phyloP scores from a whole-genome alignment of 805 yeast species.

The Maudiozyma barnettii region DNA sequence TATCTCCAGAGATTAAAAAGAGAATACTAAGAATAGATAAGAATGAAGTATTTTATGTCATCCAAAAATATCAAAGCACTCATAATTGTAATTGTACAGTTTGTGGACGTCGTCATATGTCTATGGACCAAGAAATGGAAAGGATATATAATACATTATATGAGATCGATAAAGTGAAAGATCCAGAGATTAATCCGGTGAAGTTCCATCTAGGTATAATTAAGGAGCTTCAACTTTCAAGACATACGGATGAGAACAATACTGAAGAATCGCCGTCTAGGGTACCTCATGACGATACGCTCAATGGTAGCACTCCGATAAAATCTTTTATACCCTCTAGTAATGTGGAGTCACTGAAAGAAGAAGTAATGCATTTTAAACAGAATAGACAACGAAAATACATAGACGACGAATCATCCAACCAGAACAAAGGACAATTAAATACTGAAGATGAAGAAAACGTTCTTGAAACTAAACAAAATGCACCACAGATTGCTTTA shows the following conservation, averaged over 20 bases:
- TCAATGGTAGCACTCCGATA: slow-evolving; percentile 2
- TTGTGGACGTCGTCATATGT: slow-evolving; percentile 65
- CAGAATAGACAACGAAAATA: slow-evolving; percentile 21
- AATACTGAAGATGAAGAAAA: not conserved
- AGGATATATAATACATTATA: slow-evolving; percentile 61
- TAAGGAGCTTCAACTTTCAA: slow-evolving; percentile 26
- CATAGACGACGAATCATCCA: not conserved
- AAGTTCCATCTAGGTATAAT: slow-evolving; percentile 28
- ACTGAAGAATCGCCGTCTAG: not conserved
- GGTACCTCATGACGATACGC: slow-evolving; percentile 4
- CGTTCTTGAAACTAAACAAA: not conserved
- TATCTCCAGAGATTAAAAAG: slow-evolving; percentile 51
- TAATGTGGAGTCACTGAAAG: slow-evolving; percentile 21
- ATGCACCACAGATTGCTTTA: slow-evolving; percentile 10
- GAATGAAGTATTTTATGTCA: slow-evolving; percentile 54
- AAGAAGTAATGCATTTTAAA: slow-evolving; percentile 28
- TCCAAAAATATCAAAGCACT: slow-evolving; percentile 47
- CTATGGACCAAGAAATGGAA: slow-evolving; percentile 70
- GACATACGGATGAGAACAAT: slow-evolving; percentile 4
- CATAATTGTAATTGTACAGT: slow-evolving; percentile 57
- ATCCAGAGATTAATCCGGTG: slow-evolving; percentile 26
- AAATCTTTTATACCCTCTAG: slow-evolving; percentile 18
- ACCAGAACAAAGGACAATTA: not conserved
- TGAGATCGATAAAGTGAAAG: slow-evolving; percentile 35
- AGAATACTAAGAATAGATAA: slow-evolving; percentile 57